Base-by-base conservation (phyloP, 169 alveolate species). In the Cystoisospora suis region DNA sequence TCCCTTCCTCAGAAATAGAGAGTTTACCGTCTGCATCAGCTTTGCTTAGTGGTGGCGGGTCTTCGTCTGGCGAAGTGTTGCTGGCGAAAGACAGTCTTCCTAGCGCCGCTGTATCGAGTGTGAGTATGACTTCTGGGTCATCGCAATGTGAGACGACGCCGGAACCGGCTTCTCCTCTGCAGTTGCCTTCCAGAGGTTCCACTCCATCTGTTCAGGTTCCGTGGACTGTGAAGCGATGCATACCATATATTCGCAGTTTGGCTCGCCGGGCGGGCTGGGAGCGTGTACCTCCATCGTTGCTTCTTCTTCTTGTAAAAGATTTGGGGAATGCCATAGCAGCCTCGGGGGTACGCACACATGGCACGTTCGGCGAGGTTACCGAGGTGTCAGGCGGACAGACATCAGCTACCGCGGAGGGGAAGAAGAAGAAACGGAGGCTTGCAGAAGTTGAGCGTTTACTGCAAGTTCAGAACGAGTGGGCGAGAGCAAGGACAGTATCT, bases 401-500 rank as follows among this genome's bases (percentile, higher is more conserved):
- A n/a, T n/a, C n/a, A n/a, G 53, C 47, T 56, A 9, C 79, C 32
- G 79, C 80, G 17, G 77, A 53, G 36, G 77, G 46, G 0, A 65
- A 49, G 38, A 36, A 49, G 27, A 7, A 49, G 36, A 32, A 36
- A 32, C 9, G 83, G n/a, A 34, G 83, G 3, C 81, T 61, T 1
- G 90, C 85, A 44, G 90, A 86, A 42, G 83, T 86, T 29, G 90
- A 49, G 85, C 75, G 90, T 45, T 83, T 86, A 45, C 83, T 86
- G 49, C 90, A 46, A 56, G 81, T 86, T 32, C 90, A 86, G 85
- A 75, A 86, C 69, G 90, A 65, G 70, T 86, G 90, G 90, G 81
- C 40, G 81, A 42, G 83, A 17, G 90, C 90, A 27, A 86, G 36
- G 59, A 49, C 83, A 3, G 90, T 61, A 0, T 75, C 90, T 3